Conservation (phyloP, 192 early-diverging fungal species). For the Gamsiella multidivaricata region DNA sequence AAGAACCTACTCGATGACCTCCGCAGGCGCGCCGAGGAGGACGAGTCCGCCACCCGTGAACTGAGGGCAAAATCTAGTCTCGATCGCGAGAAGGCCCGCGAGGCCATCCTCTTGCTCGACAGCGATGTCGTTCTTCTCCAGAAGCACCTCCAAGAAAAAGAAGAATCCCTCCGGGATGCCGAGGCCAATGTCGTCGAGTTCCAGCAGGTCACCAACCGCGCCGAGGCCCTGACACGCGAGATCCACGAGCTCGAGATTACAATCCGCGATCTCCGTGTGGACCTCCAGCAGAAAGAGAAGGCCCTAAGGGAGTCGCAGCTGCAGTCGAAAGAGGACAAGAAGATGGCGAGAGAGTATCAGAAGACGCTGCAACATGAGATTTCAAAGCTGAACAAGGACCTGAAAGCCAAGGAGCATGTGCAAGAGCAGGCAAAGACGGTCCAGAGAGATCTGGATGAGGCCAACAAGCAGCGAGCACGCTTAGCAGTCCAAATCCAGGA, state of each 20-base stretch:
- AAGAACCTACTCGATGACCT: neutral
- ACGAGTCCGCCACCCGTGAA: neutral
- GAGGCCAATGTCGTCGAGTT: constrained; percentile 10
- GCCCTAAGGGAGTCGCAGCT: constrained; percentile 8
- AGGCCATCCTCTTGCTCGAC: constrained; percentile 30
- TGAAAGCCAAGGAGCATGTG: constrained; percentile 18
- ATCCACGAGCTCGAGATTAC: constrained; percentile 28
- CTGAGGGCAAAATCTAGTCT: constrained; percentile 22
- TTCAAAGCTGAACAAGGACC: constrained; percentile 1
- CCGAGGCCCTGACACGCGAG: constrained; percentile 27
- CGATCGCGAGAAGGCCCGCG: constrained; percentile 25
- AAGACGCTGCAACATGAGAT: constrained; percentile 10
- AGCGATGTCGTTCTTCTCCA: constrained; percentile 25
- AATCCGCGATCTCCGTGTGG: constrained; percentile 18
- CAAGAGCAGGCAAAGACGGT: constrained; percentile 6
- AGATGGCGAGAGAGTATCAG: constrained; percentile 5
- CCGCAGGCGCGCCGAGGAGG: neutral
- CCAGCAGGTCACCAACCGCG: constrained; percentile 17
- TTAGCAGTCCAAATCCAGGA: constrained; percentile 14
- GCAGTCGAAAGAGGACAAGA: neutral
- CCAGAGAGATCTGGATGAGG: constrained; percentile 19
- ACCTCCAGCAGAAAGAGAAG: constrained; percentile 9
- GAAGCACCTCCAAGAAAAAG: constrained; percentile 27
- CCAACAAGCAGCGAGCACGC: constrained; percentile 12
- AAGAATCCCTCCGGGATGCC: constrained; percentile 20